Base-by-base conservation (phyloP, 331 rosid species). In the Saraca asoca region DNA sequence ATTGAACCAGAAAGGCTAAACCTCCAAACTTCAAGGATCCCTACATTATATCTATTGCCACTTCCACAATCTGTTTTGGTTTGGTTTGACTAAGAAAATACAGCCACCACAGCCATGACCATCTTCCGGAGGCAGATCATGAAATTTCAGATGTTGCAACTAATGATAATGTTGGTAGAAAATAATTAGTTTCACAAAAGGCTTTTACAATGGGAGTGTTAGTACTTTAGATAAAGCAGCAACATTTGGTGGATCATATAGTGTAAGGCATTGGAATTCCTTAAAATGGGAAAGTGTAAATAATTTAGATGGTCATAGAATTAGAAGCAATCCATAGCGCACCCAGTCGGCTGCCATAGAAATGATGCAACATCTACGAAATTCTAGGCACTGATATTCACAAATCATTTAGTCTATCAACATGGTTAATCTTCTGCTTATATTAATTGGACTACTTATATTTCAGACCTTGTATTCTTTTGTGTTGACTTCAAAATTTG, bases 41-140 rank as follows among this genome's bases (percentile, higher is more conserved):
- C 53, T 88, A 70, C 49, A 8, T 75, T 10, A 68, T 82, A 38
- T 75, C 84, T 62, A 80, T 75, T 24, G 63, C 67, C 64, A 82
- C 80, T 45, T 83, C 84, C 66, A 79, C 91, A 31, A 66, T 82
- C n/a, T 84, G 84, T 64, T 41, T 86, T 10, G 7, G 73, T 4
- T 13, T 69, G 1, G 72, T 77, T 2, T 39, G 81, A 6, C 33
- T 52, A 14, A 70, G 35, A 13, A 56, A 7, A 0, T 48, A 65
- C 50, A 48, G 12, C 14, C 19, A 10, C 4, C 70, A 10, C 18
- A 43, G 53, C 15, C 72, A 31, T 4, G 35, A 7, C 50, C 58
- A 43, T 20, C 64, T n/a, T 9, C 60, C 35, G 33, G 62, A 69
- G 16, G 55, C 17, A 39, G 59, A 16, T 68, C 65, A 50, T 56